These are phyloP conservation scores for Neurospora sp. DNA, from an alignment of 495 filamentous ascomycete genomes.

Conservation along the genomic window DNA sequence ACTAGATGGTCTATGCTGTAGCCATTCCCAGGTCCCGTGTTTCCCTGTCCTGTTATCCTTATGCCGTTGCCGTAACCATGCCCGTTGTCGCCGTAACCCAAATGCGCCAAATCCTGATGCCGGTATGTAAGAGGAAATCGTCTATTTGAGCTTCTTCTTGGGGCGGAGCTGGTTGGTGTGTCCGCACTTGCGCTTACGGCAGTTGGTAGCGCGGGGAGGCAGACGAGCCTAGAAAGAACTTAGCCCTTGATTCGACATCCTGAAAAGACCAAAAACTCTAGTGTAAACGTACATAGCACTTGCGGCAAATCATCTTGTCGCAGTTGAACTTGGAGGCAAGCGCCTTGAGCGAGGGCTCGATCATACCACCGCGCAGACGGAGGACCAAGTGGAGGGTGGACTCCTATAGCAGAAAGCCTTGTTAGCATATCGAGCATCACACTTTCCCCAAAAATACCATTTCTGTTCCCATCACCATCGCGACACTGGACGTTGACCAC, in stretches of 20 bases:
- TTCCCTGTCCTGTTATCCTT: background rate
- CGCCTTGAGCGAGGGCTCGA: slow-evolving; percentile 97
- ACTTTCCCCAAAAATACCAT: too few species aligned
- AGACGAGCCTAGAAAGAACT: slow-evolving; percentile 64
- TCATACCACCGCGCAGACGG: slow-evolving; percentile 98
- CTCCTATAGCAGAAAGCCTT: slow-evolving; percentile 48
- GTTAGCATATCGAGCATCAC: slow-evolving; percentile 2
- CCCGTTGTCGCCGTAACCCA: slow-evolving; percentile 15
- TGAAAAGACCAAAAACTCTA: background rate
- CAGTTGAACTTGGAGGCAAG: slow-evolving; percentile 99
- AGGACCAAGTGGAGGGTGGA: slow-evolving; percentile 98
- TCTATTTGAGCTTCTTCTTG: slow-evolving; percentile 99
- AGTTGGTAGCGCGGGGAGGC: slow-evolving; percentile 97
- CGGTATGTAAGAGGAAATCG: slow-evolving; percentile 17
- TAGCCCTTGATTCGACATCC: slow-evolving; percentile 1
- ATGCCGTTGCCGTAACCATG: background rate
- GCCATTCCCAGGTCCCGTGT: background rate
- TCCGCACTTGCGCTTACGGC: slow-evolving; percentile 99
- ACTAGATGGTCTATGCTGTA: background rate
- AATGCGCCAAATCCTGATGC: slow-evolving; percentile 31
- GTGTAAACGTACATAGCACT: slow-evolving; percentile 77
- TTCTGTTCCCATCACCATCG: background rate
- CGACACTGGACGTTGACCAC: too few species aligned
- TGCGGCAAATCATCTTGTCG: slow-evolving; percentile 99
- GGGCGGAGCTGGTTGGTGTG: slow-evolving; percentile 99